These are phyloP conservation scores for Globisporangium irregulare DNA, from an alignment of 352 stramenopile genomes.

Conservation along the genomic window DNA sequence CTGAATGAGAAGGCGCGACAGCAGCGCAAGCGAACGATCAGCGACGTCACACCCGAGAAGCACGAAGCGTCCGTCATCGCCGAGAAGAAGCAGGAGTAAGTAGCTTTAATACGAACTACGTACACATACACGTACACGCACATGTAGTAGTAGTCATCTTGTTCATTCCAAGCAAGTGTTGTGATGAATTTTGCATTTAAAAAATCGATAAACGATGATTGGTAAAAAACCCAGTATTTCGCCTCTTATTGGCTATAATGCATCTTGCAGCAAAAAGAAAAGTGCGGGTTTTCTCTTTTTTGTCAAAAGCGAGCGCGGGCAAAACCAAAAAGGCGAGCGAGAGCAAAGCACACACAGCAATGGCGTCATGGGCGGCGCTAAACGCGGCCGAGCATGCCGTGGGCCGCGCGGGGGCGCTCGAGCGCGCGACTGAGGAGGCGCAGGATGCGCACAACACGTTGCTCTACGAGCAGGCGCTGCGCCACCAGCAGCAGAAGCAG, in stretches of 20 bases:
- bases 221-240: neutral
- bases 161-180: neutral
- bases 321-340: slow-evolving; percentile 8
- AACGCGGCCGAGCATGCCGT: slow-evolving; percentile 40
- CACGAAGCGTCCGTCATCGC: neutral
- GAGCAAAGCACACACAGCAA: slow-evolving; percentile 8
- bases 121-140: neutral
- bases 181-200: neutral
- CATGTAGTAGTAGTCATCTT: neutral
- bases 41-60: slow-evolving; percentile 1
- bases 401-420: slow-evolving; percentile 13
- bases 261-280: neutral
- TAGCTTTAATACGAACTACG: neutral
- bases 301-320: neutral
- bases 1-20: slow-evolving; percentile 53
- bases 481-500: slow-evolving; percentile 57
- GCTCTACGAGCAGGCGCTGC: slow-evolving; percentile 66
- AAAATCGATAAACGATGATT: neutral
- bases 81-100: neutral
- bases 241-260: neutral
- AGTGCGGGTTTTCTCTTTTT: neutral
- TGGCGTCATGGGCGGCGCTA: slow-evolving; percentile 68
- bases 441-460: slow-evolving; percentile 60
- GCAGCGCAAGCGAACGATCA: slow-evolving; percentile 55
- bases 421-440: slow-evolving; percentile 56